Evolutionary conservation across 2,329 filamentous ascomycete genomes (phyloP), one percentile per base, ranked within the genome.

Genomic region (Phymatotrichopsis omnivora): DNA sequence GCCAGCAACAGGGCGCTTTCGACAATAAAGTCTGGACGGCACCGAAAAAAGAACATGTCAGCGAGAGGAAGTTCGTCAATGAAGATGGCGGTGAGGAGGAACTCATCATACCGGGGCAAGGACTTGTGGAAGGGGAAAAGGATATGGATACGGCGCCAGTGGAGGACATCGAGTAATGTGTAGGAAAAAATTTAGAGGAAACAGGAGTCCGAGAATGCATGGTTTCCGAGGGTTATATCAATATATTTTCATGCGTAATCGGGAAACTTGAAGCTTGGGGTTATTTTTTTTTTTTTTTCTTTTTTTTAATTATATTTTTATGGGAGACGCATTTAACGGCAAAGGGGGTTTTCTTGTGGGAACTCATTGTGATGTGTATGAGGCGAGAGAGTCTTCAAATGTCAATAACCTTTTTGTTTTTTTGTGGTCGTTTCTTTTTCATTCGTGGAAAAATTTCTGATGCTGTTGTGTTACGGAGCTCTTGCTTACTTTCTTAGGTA

Each of bases 11-110:
- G 57, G 85, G 83, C 39, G 76, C 75, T 11, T 89, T 86, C 65
- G 75, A 80, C 51, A 85, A 93, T 63, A 95, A 93, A 67, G 85
- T 93, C 22, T 96, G 89, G 89, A 86, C 80, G 14, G 75, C 85
- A 3, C 74, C 72, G 27, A 57, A 64, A 22, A 74, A 72, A 56
- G 69, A 75, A 46, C 85, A 93, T 62, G 78, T 93, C 38, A 93
- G 85, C 60, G 85, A 94, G 64, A 74, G 87, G 58, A 89, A 84
- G 61, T 95, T 94, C 66, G 78, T 89, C 39, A 58, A 56, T 0
- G 78, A 85, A 47, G 80, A 84, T 36, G 68, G 71, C 8, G 73
- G 67, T 5, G 67, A 70, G 22, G 80, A 85, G 61, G 85, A 93
- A 65, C 67, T 84, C 40, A 77, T 93, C 51, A 73, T 84, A 49